phyloP scores from a whole-genome alignment of 129 eudicot genomes.

The Flaveria bidentis region DNA sequence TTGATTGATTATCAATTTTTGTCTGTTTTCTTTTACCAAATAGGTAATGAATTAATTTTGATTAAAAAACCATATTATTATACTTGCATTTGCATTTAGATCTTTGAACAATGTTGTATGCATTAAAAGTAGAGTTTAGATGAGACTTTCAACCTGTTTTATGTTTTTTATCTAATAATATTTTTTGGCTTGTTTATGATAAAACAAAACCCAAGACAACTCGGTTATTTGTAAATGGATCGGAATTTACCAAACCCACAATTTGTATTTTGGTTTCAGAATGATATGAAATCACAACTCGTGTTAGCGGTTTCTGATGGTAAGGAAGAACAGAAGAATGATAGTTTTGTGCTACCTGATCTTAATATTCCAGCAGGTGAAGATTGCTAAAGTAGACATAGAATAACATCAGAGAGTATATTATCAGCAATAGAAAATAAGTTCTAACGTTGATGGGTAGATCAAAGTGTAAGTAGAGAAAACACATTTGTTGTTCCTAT shows the following conservation, averaged over 20 bases:
- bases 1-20: too few relatives aligned
- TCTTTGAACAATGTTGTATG: neutral
- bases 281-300: slow-evolving; percentile 19
- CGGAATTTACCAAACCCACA: neutral
- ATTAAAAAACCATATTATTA: neutral
- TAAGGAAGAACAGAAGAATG: slow-evolving; percentile 11
- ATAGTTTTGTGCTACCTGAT: slow-evolving; percentile 37
- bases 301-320: neutral
- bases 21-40: too few relatives aligned
- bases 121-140: neutral
- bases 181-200: neutral
- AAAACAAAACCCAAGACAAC: neutral
- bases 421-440: slow-evolving; percentile 40
- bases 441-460: slow-evolving; percentile 41
- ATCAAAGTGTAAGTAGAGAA: slow-evolving; percentile 35
- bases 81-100: neutral
- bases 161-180: too few relatives aligned
- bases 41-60: neutral
- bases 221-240: neutral
- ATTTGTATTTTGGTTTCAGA: slow-evolving; percentile 15
- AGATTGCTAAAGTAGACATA: slow-evolving; percentile 34
- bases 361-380: slow-evolving; percentile 37
- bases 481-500: slow-evolving; percentile 15
- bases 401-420: slow-evolving; percentile 37
- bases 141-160: too few relatives aligned